phyloP scores from a whole-genome alignment of 805 yeast genomes.

The Yamadazyma sp. region DNA sequence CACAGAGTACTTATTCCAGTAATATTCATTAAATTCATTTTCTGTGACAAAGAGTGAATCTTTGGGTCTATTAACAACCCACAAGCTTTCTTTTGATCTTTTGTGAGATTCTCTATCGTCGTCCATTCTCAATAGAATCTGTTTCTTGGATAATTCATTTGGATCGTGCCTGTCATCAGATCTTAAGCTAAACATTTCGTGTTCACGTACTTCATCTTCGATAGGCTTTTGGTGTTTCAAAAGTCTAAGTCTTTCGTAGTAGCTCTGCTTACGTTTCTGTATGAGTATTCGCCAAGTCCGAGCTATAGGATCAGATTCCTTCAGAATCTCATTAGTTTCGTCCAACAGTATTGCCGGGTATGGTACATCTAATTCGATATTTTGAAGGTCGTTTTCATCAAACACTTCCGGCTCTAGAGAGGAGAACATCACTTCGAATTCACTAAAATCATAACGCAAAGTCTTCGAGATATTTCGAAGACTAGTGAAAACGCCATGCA shows the following conservation, averaged over 20 bases:
- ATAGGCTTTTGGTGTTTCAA: conserved; percentile 29
- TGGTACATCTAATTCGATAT: conserved; percentile 30
- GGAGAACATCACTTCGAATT: conserved; percentile 28
- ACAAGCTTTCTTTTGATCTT: conserved; percentile 73
- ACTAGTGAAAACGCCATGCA: conserved; percentile 36
- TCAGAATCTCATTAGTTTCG: conserved; percentile 14
- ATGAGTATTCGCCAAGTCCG: conserved; percentile 50
- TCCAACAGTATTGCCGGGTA: conserved; percentile 29
- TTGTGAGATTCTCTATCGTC: conserved; percentile 91
- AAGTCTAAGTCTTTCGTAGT: conserved; percentile 47
- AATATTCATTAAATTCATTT: conserved; percentile 41
- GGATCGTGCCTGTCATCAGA: conserved; percentile 19
- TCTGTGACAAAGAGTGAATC: conserved; percentile 35
- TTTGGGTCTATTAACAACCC: conserved; percentile 61
- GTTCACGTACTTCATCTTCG: conserved; percentile 27
- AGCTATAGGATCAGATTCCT: conserved; percentile 29
- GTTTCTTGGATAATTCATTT: conserved; percentile 40
- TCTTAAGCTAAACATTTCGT: conserved; percentile 26
- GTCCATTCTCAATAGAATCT: conserved; percentile 78
- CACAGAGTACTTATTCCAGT: conserved; percentile 49
- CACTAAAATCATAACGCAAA: conserved; percentile 29
- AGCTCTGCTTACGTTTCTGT: conserved; percentile 48
- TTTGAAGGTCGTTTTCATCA: conserved; percentile 34
- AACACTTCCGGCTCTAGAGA: conserved; percentile 28
- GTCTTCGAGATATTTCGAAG: conserved; percentile 38